Evolutionary conservation across 768 basidiomycete species (phyloP).

Genomic region (Cubamyces lactineus): DNA sequence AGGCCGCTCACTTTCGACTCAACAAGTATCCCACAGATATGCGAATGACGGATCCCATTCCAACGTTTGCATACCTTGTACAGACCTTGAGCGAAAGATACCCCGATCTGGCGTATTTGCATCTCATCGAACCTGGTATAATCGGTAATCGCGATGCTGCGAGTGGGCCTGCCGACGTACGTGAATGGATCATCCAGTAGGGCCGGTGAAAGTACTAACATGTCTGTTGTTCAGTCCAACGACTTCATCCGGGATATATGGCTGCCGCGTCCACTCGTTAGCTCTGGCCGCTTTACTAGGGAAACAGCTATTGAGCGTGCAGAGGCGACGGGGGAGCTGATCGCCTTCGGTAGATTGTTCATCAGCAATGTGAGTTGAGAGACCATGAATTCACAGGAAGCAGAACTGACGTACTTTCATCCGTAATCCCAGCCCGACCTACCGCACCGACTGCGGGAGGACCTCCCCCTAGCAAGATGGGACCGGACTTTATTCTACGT

Average conservation of each 20-base stretch:
- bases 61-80: conserved; percentile 49
- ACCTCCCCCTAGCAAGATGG: conserved; percentile 7
- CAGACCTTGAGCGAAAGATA: background rate
- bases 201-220: background rate
- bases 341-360: conserved; percentile 32
- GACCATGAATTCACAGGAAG: background rate
- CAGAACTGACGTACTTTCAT: conserved; percentile 7
- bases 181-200: background rate
- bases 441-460: conserved; percentile 16
- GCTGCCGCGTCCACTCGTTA: conserved; percentile 27
- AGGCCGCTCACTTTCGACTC: background rate
- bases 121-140: conserved; percentile 35
- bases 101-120: conserved; percentile 29
- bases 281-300: conserved; percentile 29
- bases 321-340: conserved; percentile 23
- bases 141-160: background rate
- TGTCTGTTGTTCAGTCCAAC: conserved; percentile 21
- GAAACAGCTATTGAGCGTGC: conserved; percentile 26
- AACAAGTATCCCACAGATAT: conserved; percentile 38
- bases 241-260: conserved; percentile 32
- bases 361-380: conserved; percentile 29
- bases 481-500: conserved; percentile 14
- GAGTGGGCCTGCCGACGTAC: background rate
- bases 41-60: conserved; percentile 55
- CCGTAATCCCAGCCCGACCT: background rate